Evolutionary conservation across 805 yeast genomes (phyloP), one percentile per base, ranked within the genome.

Genomic region (Zygosaccharomyces lentus): DNA sequence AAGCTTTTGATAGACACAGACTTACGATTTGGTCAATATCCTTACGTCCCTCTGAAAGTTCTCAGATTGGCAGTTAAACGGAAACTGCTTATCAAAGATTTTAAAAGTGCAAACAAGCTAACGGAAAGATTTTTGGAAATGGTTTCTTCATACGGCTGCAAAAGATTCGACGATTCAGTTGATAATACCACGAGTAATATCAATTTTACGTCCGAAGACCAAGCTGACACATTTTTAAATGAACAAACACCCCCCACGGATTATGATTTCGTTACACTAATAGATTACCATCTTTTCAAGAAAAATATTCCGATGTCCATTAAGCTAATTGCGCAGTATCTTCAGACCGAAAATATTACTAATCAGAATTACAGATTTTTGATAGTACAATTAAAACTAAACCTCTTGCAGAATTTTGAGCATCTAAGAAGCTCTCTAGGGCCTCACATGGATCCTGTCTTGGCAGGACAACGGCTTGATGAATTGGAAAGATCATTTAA

Each of bases 1-100:
- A 52, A 51, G 2, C 37, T 70, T 2, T 63, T 72, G 2, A 26
- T 46, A 0, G 53, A 58, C 6, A 65, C 71, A 1, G 53, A 59
- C 34, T 44, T 52, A 0, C 53, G 52, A 36, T 70, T 57, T 45
- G 49, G 48, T 7, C 50, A 58, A 27, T 31, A 37, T 29, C 62
- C 64, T 0, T 71, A 70, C 48, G 34, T 74, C 2, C 67, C 67
- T 45, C 68, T 74, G 2, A 65, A 66, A 34, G 58, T 73, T 12
- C 54, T 68, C 9, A 58, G 64, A 15, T 49, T 61, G 2, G 70
- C 71, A 25, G 61, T 76, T 17, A 58, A 62, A 24, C 61, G 55
- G 17, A 70, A 68, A 47, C 47, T 69, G 8, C 41, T 44, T 3
- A 42, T 64, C 0, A 54, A 59, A 9, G 58, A 65, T 29, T 31